These are phyloP conservation scores for Tinospora cordifolia DNA, from an alignment of 164 flowering plant species.

Conservation along the genomic window DNA sequence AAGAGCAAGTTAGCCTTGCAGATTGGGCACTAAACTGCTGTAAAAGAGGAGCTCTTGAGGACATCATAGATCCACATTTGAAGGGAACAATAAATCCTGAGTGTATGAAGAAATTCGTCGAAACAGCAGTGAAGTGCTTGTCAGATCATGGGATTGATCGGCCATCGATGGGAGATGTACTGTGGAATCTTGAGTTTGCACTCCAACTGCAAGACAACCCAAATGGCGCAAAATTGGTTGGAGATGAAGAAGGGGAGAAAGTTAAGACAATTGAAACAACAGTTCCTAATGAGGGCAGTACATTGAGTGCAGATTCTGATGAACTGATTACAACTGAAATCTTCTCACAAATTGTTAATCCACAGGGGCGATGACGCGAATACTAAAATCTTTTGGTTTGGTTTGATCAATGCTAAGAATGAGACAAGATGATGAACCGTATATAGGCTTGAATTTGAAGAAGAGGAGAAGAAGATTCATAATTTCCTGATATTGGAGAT, in stretches of 20 bases:
- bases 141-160: constrained; percentile 35
- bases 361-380: constrained; percentile 42
- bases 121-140: constrained; percentile 36
- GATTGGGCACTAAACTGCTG: constrained; percentile 38
- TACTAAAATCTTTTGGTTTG: no score
- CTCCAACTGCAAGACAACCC: constrained; percentile 38
- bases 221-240: no score
- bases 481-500: no score
- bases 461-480: no score
- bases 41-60: constrained; percentile 33
- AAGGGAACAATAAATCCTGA: constrained; percentile 34
- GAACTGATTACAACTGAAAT: constrained; percentile 13
- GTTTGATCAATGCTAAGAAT: no score
- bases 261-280: no score
- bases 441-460: no score
- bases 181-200: constrained; percentile 46
- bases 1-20: constrained; percentile 34
- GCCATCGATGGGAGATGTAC: constrained; percentile 41
- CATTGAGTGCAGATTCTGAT: no score
- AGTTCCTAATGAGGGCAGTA: no score
- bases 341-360: constrained; percentile 43
- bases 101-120: constrained; percentile 34
- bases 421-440: no score
- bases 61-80: constrained; percentile 33
- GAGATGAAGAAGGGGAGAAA: no score